phyloP scores from a whole-genome alignment of 148 eudicot species.

The Chenopodium suecicum region DNA sequence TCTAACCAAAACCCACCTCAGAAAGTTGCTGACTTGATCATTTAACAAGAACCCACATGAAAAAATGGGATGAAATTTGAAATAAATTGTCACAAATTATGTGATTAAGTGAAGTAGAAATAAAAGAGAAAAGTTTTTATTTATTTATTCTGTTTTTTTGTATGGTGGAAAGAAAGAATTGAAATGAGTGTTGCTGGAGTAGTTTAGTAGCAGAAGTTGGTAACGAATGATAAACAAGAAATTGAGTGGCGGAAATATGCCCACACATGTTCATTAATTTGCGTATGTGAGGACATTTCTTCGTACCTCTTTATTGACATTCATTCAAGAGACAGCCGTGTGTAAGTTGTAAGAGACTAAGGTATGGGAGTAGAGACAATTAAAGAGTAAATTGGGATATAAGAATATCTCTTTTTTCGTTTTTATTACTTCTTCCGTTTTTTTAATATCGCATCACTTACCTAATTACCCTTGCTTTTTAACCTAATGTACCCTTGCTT shows the following conservation, averaged over 20 bases:
- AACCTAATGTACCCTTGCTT: too few species aligned
- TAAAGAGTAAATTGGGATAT: too few species aligned
- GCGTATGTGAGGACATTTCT: not conserved
- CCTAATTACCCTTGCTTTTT: too few species aligned
- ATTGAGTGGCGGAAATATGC: conserved; percentile 32
- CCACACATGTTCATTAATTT: conserved; percentile 23
- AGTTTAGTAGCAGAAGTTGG: not conserved
- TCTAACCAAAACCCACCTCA: conserved; percentile 37
- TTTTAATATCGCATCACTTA: too few species aligned
- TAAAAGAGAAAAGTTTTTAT: not conserved
- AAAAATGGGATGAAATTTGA: not conserved
- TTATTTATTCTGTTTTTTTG: not conserved
- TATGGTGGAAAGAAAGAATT: conserved; percentile 22
- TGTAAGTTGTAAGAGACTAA: not conserved
- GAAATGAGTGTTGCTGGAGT: conserved; percentile 19
- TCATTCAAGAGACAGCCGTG: not conserved
- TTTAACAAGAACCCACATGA: conserved; percentile 22
- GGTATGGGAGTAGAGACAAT: too few species aligned
- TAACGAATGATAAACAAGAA: conserved; percentile 16
- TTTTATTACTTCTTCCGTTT: too few species aligned
- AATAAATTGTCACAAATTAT: not conserved
- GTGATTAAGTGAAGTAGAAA: not conserved
- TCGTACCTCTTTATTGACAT: not conserved
- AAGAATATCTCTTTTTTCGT: too few species aligned
- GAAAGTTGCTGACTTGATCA: conserved; percentile 13